Conservation (phyloP, 2,329 filamentous ascomycete genomes). For the Capronia coronata region DNA sequence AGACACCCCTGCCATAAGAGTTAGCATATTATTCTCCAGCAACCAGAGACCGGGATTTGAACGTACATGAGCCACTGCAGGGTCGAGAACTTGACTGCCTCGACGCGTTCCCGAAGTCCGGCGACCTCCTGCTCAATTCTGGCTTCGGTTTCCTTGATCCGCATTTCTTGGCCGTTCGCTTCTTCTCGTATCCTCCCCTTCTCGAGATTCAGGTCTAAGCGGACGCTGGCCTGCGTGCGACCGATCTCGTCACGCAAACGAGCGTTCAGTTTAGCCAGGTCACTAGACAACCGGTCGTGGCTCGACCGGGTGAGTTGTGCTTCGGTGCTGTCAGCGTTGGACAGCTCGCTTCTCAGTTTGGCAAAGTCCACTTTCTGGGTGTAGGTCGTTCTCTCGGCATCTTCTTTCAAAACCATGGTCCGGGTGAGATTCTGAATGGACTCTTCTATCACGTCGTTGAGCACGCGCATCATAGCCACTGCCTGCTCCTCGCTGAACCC, state of each 20-base stretch:
- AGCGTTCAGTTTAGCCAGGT: constrained; percentile 87
- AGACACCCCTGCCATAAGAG: constrained; percentile 49
- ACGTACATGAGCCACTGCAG: constrained; percentile 96
- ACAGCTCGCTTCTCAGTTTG: constrained; percentile 87
- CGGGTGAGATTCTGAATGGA: constrained; percentile 96
- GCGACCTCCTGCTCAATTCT: constrained; percentile 97
- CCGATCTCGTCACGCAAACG: constrained; percentile 88
- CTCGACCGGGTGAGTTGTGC: constrained; percentile 78
- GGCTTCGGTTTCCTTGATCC: constrained; percentile 97
- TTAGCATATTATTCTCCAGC: constrained; percentile 27
- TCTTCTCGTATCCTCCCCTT: constrained; percentile 96
- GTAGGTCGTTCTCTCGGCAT: constrained; percentile 51
- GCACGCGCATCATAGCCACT: constrained; percentile 95
- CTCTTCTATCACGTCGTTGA: constrained; percentile 95
- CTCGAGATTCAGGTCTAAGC: constrained; percentile 88
- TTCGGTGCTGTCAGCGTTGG: constrained; percentile 87
- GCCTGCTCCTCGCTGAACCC: constrained; percentile 94
- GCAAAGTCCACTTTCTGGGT: constrained; percentile 95
- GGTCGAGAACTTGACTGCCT: constrained; percentile 96
- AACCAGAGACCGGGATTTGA: constrained; percentile 27
- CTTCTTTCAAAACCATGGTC: constrained; percentile 96
- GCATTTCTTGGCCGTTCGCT: constrained; percentile 91
- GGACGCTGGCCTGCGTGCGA: constrained; percentile 84
- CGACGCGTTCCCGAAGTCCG: constrained; percentile 79
- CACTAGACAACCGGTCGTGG: constrained; percentile 88